Percentiles rank a stretch among this genome's conserved stretches.
Conservation (phyloP, 164 flowering plant genomes). For the Aristolochia californica region DNA sequence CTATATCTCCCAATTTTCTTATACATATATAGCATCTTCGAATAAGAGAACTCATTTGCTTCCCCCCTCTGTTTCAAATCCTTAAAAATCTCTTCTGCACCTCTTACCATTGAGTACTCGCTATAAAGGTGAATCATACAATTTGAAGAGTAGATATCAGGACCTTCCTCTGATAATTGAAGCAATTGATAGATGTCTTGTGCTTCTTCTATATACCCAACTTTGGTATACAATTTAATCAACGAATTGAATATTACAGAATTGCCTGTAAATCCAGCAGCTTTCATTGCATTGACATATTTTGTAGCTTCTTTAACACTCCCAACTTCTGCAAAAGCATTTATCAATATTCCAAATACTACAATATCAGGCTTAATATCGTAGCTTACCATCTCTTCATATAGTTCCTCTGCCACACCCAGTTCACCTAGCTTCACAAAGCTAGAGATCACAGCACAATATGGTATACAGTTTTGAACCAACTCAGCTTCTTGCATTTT, state of each 20-base stretch:
- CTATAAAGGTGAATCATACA: conserved; percentile 91
- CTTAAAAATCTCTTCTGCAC: conserved; percentile 66
- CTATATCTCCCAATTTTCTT: conserved; percentile 47
- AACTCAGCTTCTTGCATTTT: conserved; percentile 63
- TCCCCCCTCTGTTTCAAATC: conserved; percentile 37
- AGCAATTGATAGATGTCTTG: conserved; percentile 50
- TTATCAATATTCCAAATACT: conserved; percentile 69
- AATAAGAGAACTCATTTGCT: conserved; percentile 85
- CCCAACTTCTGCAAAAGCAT: conserved; percentile 81
- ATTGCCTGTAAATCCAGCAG: conserved; percentile 50
- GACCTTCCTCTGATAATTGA: conserved; percentile 34
- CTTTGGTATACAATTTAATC: conserved; percentile 85
- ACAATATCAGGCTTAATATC: conserved; percentile 59
- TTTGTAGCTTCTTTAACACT: conserved; percentile 37
- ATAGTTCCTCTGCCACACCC: conserved; percentile 49
- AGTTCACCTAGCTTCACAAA: conserved; percentile 47
- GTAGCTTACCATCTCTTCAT: conserved; percentile 50
- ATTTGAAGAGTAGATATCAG: conserved; percentile 66
- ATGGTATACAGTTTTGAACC: conserved; percentile 58
- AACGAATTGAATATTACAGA: conserved; percentile 57
- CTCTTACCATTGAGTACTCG: conserved; percentile 46
- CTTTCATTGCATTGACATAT: conserved; percentile 48
- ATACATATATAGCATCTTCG: conserved; percentile 94
- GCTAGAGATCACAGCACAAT: conserved; percentile 79
- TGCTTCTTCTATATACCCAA: conserved; percentile 74